These are phyloP conservation scores for Naganishia vaughanmartiniae DNA, from an alignment of 768 basidiomycete species.

Conservation along the genomic window DNA sequence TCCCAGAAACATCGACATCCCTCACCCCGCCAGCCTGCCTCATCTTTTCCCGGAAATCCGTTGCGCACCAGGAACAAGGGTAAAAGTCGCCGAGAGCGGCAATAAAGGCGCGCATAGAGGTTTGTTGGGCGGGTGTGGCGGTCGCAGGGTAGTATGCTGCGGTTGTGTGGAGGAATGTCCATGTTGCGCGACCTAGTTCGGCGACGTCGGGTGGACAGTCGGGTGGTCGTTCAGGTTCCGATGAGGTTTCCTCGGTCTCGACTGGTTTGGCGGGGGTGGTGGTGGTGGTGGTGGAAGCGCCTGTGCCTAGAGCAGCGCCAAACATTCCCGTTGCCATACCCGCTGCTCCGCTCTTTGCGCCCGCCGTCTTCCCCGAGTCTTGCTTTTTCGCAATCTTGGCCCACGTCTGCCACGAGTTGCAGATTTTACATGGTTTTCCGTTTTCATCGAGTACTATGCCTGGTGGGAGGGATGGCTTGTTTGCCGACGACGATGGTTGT, in stretches of 20 bases:
- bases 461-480: conserved; percentile 59
- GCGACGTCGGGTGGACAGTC: conserved; percentile 90
- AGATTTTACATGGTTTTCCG: conserved; percentile 92
- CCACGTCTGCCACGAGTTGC: conserved; percentile 53
- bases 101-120: conserved; percentile 78
- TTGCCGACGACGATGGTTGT: neutral
- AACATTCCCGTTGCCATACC: conserved; percentile 54
- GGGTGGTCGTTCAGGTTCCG: conserved; percentile 53
- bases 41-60: conserved; percentile 73
- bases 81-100: conserved; percentile 76
- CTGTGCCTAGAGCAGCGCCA: conserved; percentile 25
- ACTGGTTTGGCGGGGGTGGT: neutral
- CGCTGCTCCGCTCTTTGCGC: conserved; percentile 13
- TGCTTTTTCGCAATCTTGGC: conserved; percentile 39
- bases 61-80: conserved; percentile 81
- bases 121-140: conserved; percentile 70
- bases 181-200: conserved; percentile 83
- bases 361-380: neutral
- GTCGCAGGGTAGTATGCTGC: conserved; percentile 91
- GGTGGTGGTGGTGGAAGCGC: neutral
- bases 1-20: conserved; percentile 75
- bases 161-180: conserved; percentile 94
- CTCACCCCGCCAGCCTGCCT: conserved; percentile 47
- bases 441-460: conserved; percentile 87
- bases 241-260: neutral